phyloP scores from a whole-genome alignment of 2,329 filamentous ascomycete species.

The Phaeosphaeria sp. region DNA sequence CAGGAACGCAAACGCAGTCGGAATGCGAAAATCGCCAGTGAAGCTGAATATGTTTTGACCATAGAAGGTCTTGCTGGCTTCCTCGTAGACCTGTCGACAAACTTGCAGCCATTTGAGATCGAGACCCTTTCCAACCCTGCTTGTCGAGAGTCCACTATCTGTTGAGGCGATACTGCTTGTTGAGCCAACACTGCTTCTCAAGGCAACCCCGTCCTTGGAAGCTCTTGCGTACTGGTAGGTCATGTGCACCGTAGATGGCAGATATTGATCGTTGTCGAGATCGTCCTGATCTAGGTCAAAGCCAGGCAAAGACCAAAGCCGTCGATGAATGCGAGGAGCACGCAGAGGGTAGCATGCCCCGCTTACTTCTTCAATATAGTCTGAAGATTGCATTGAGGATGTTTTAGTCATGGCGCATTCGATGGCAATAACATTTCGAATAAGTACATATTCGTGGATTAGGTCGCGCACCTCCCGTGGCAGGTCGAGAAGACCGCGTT shows the following conservation, averaged over 20 bases:
- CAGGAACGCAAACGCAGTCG: conserved; percentile 32
- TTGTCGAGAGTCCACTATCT: no score
- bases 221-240: conserved; percentile 20
- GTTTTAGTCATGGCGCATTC: conserved; percentile 16
- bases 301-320: conserved; percentile 23
- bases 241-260: conserved; percentile 21
- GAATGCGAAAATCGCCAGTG: conserved; percentile 22
- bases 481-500: conserved; percentile 11
- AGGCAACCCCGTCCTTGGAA: no score
- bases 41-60: conserved; percentile 32
- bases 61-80: conserved; percentile 31
- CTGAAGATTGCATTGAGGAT: neutral
- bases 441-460: conserved; percentile 25
- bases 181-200: neutral
- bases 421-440: conserved; percentile 21
- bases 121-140: conserved; percentile 7
- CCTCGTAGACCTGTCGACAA: conserved; percentile 28
- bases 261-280: conserved; percentile 5
- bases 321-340: conserved; percentile 11
- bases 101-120: conserved; percentile 21
- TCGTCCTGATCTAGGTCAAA: conserved; percentile 22
- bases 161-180: neutral
- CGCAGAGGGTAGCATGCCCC: conserved; percentile 14
- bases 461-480: conserved; percentile 30
- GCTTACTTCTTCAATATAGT: conserved; percentile 7